phyloP scores from a whole-genome alignment of 495 filamentous ascomycete species.

The Lineolata rhizophorae region DNA sequence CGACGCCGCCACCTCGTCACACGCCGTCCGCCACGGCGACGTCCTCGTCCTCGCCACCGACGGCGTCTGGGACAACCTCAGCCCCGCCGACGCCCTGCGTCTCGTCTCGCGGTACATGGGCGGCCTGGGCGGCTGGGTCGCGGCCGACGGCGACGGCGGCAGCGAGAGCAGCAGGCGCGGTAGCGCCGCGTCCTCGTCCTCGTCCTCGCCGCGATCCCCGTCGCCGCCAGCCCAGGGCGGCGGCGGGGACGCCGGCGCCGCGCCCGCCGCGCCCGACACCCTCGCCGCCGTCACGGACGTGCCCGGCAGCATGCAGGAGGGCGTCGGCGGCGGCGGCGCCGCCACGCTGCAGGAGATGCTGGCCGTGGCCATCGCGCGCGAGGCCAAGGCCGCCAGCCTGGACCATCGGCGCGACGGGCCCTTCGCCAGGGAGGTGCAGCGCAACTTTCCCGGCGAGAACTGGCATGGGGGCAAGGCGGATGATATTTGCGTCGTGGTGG shows the following conservation, averaged over 20 bases:
- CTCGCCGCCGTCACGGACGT: too few species aligned
- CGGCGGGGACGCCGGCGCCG: slow-evolving; percentile 1
- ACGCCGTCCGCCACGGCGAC: slow-evolving; percentile 68
- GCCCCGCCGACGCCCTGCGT: slow-evolving; percentile 62
- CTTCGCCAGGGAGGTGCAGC: slow-evolving; percentile 84
- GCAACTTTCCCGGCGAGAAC: slow-evolving; percentile 57
- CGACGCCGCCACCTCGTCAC: slow-evolving; percentile 59
- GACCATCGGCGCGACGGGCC: slow-evolving; percentile 66
- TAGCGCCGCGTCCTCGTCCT: slow-evolving; percentile 16
- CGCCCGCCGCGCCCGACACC: too few species aligned
- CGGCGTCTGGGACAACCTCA: slow-evolving; percentile 94
- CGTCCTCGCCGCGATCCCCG: slow-evolving; percentile 8
- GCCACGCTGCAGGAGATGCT: slow-evolving; percentile 19
- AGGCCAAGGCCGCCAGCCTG: slow-evolving; percentile 66
- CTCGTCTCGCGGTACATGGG: slow-evolving; percentile 59
- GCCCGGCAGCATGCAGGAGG: not conserved
- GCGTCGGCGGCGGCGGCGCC: not conserved
- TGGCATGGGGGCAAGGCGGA: slow-evolving; percentile 81
- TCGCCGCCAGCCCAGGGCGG: too few species aligned
- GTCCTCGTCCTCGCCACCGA: slow-evolving; percentile 82
- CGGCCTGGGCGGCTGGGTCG: slow-evolving; percentile 48
- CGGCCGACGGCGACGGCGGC: slow-evolving; percentile 30
- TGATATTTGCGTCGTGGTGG: slow-evolving; percentile 66
- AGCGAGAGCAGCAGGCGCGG: slow-evolving; percentile 5
- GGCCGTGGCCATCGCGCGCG: slow-evolving; percentile 49